phyloP scores from a whole-genome alignment of 129 eudicot species.

The Saussurea involucrata region DNA sequence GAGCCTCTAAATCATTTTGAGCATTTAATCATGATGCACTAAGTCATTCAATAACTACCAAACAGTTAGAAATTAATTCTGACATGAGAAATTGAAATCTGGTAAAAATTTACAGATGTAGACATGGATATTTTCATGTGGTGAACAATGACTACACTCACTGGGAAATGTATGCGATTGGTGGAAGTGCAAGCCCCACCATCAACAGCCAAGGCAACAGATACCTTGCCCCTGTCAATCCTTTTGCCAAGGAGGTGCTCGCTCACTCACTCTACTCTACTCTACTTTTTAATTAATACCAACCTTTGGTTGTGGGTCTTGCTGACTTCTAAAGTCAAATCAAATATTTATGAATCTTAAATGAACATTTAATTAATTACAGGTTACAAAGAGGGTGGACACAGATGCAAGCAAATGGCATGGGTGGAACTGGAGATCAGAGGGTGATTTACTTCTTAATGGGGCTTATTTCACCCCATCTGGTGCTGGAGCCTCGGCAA shows the following conservation, averaged over 20 bases:
- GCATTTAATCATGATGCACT: too few relatives aligned
- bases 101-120: slow-evolving; percentile 67
- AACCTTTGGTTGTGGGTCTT: neutral
- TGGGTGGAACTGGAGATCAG: slow-evolving; percentile 94
- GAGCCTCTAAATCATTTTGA: too few relatives aligned
- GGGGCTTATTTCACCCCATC: slow-evolving; percentile 83
- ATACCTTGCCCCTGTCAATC: slow-evolving; percentile 85
- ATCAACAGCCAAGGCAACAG: slow-evolving; percentile 95
- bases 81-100: too few relatives aligned
- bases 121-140: slow-evolving; percentile 96
- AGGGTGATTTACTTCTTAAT: slow-evolving; percentile 74
- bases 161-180: slow-evolving; percentile 99
- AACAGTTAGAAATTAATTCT: too few relatives aligned
- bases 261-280: neutral
- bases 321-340: slow-evolving; percentile 11
- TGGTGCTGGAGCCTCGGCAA: slow-evolving; percentile 74
- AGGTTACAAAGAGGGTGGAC: slow-evolving; percentile 83
- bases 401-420: slow-evolving; percentile 55
- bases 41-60: too few relatives aligned
- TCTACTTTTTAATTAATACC: neutral
- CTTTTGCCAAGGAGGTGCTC: slow-evolving; percentile 79
- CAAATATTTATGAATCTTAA: slow-evolving; percentile 8
- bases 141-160: slow-evolving; percentile 99
- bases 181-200: slow-evolving; percentile 92
- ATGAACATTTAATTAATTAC: slow-evolving; percentile 13